Conservation (phyloP, 805 yeast genomes). For the Middelhovenomyces tepae region DNA sequence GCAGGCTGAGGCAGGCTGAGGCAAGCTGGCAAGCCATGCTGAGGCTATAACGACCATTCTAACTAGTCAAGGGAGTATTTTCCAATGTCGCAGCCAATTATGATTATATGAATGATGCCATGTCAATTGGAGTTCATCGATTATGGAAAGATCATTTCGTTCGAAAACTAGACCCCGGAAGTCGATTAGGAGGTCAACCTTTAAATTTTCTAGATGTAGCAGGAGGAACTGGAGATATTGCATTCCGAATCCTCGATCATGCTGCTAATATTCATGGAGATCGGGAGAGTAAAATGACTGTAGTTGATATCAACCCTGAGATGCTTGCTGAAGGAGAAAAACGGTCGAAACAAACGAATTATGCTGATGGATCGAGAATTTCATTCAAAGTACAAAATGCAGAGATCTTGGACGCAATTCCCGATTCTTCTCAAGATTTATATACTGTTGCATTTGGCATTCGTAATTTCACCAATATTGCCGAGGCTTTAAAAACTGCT, state of each 20-base stretch:
- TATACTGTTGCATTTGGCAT: constrained; percentile 97
- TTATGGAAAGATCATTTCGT: constrained; percentile 92
- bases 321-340: constrained; percentile 90
- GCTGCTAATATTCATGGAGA: constrained; percentile 76
- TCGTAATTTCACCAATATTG: constrained; percentile 90
- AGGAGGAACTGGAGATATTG: constrained; percentile 98
- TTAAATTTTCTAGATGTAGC: constrained; percentile 90
- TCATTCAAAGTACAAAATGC: constrained; percentile 87
- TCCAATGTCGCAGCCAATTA: constrained; percentile 91
- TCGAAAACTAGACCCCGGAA: constrained; percentile 82
- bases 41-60: no score
- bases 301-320: constrained; percentile 92
- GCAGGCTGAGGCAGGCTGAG: constrained; percentile 46
- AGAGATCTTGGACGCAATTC: constrained; percentile 74
- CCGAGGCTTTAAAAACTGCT: constrained; percentile 90
- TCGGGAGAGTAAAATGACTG: constrained; percentile 67
- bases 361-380: constrained; percentile 60
- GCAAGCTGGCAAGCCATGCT: constrained; percentile 9
- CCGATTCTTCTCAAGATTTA: constrained; percentile 82
- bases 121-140: constrained; percentile 93
- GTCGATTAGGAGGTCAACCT: constrained; percentile 79
- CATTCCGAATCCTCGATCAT: constrained; percentile 88
- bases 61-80: constrained; percentile 65
- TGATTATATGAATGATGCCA: constrained; percentile 96
- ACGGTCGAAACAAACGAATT: constrained; percentile 51